Base-by-base conservation (phyloP, 108 stramenopile species). In the Nitzschia sp. region DNA sequence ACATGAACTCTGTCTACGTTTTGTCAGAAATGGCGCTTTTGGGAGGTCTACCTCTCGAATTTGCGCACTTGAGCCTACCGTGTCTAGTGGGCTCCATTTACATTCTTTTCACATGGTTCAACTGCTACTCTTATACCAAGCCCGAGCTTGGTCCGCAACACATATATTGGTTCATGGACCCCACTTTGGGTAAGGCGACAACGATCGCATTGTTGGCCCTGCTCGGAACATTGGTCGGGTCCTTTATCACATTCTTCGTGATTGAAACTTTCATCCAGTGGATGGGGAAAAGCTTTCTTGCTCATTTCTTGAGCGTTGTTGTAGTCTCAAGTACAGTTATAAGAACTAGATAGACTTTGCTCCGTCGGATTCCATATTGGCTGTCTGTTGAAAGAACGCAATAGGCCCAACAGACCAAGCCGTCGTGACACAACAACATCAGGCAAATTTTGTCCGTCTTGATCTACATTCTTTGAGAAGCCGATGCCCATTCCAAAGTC, bases 91-190 rank as follows among this genome's bases (percentile, higher is more conserved):
- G 82, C 1, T 36, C 61, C 2, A 2, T 68, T 1, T 90, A 90
- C 59, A 74, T 85, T 53, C 13, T 79, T 0, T 86, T 90, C 35
- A 56, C 83, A 11, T 89, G 88, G 88, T 55, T 23, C 33, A 42
- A 19, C 18, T 30, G 38, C 26, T 30, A 36, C 25, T 55, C 33
- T 46, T 68, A 47, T 42, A 66, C 55, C 0, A 18, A 36, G 0
- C 33, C 54, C 2, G 54, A 59, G n/a, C n/a, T 34, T 19, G 84
- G 83, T 0, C 88, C 88, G 0, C 72, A 86, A 15, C 82, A 78
- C 54, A 49, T 79, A 25, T 89, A 89, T 45, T 89, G 81, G 59
- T 89, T 89, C 68, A 56, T 82, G 61, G 88, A 89, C 54, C 84
- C 88, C 0, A 86, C 88, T 0, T 29, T 83, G 2, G 88, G 88